Conservation (phyloP, 352 stramenopile genomes). For the Globisporangium barbulae region DNA sequence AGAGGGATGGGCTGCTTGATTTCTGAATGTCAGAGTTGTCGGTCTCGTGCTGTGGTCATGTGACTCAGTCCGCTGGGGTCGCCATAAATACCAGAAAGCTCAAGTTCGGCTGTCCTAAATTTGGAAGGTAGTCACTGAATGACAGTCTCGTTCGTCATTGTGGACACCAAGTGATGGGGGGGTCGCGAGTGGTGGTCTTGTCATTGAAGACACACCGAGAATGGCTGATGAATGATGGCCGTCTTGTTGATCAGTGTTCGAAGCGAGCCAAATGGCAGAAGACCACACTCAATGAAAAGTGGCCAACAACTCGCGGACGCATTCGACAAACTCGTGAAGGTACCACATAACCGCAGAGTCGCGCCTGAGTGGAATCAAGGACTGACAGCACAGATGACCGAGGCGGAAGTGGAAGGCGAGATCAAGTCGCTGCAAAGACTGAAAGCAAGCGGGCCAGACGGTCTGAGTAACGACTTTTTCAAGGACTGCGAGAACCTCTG, state of each 20-base stretch:
- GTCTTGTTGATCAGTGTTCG: neutral
- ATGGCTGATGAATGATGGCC: neutral
- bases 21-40: neutral
- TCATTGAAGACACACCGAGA: neutral
- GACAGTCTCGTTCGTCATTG: too few relatives aligned
- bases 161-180: too few relatives aligned
- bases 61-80: neutral
- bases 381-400: neutral
- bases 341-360: neutral
- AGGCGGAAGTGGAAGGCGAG: neutral
- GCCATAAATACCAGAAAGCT: neutral
- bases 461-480: neutral
- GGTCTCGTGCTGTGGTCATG: neutral
- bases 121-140: neutral
- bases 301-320: too few relatives aligned
- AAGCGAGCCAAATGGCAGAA: too few relatives aligned
- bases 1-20: slow-evolving; percentile 18
- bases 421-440: neutral
- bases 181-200: neutral
- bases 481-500: neutral
- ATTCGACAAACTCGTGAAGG: neutral
- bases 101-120: neutral
- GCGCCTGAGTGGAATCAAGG: neutral
- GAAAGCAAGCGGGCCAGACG: too few relatives aligned
- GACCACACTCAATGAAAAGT: too few relatives aligned